Evolutionary conservation across 148 eudicot genomes (phyloP), one percentile per base, ranked within the genome.

Genomic region (Rhododendron kiyosumense): DNA sequence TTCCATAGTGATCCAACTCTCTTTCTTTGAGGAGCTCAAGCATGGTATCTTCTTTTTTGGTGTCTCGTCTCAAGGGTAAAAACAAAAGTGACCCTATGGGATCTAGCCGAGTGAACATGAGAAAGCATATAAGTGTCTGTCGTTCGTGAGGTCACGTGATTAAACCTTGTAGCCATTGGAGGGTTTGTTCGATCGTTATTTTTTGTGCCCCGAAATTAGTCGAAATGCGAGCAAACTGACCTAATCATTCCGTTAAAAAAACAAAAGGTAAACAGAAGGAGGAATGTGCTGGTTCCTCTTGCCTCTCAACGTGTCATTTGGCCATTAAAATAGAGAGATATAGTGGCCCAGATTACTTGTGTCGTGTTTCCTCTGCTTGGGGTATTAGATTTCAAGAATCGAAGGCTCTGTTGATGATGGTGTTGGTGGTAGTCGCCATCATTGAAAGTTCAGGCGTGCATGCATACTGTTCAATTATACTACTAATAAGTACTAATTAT

Each of bases 281-380:
- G 73, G 73, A 65, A 65, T n/a, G 73, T 84, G 84, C 74, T 34
- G 82, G 86, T 85, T 88, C 85, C 38, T 46, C 30, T 2, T 12
- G 67, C 38, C 87, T 88, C 85, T 88, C 15, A 43, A 54, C 26
- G 87, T 88, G 87, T 65, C 87, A 7, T 26, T 45, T 49, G 46
- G 83, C 30, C 45, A 88, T 83, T 88, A 86, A 73, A 34, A 45
- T 3, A 3, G 28, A 18, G 18, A 83, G 52, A 82, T 73, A 82
- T 78, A 88, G 85, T 83, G 87, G 83, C 8, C 20, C 10, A 82
- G 77, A 82, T 82, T n/a, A 65, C 30, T 65, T 52, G 73, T 85
- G 59, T 81, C 87, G 85, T 85, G 87, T 81, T 81, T 73, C 54
- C 46, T 65, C n/a, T 65, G 30, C 14, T 65, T n/a, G 13, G 10